These are phyloP conservation scores for Novymonas esmeraldas DNA, from an alignment of 208 protist species.

Conservation along the genomic window DNA sequence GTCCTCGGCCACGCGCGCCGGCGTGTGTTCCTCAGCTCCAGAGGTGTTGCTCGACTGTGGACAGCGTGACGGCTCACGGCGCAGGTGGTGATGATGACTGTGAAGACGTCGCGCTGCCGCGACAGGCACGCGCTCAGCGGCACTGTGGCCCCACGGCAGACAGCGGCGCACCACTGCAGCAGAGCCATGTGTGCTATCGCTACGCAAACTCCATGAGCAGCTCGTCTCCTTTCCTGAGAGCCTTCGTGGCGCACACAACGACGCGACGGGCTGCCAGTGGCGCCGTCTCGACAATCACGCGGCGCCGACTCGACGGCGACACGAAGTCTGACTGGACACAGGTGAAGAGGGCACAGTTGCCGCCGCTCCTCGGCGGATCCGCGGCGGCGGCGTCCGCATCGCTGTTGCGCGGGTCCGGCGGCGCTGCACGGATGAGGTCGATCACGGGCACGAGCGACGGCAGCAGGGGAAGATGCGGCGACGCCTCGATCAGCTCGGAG, in stretches of 20 bases:
- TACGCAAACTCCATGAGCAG: constrained; percentile 66
- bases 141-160: too few species aligned
- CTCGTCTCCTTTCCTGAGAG: constrained; percentile 68
- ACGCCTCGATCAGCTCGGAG: constrained; percentile 53
- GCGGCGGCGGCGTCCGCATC: background rate
- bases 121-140: too few species aligned
- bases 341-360: constrained; percentile 79
- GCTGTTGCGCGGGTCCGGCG: background rate
- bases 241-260: constrained; percentile 70
- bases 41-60: too few species aligned
- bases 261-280: constrained; percentile 60
- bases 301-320: constrained; percentile 54
- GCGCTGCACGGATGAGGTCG: constrained; percentile 58
- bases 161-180: too few species aligned
- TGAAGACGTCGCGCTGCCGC: too few species aligned
- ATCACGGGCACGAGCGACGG: constrained; percentile 82
- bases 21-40: too few species aligned
- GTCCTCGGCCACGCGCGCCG: too few species aligned
- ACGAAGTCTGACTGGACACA: constrained; percentile 79
- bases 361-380: background rate
- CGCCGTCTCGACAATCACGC: constrained; percentile 56
- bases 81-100: too few species aligned
- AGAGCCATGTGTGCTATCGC: too few species aligned
- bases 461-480: constrained; percentile 54
- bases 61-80: too few species aligned